Evolutionary conservation across 352 stramenopile genomes (phyloP).

Genomic region (Pythium guiyangense): DNA sequence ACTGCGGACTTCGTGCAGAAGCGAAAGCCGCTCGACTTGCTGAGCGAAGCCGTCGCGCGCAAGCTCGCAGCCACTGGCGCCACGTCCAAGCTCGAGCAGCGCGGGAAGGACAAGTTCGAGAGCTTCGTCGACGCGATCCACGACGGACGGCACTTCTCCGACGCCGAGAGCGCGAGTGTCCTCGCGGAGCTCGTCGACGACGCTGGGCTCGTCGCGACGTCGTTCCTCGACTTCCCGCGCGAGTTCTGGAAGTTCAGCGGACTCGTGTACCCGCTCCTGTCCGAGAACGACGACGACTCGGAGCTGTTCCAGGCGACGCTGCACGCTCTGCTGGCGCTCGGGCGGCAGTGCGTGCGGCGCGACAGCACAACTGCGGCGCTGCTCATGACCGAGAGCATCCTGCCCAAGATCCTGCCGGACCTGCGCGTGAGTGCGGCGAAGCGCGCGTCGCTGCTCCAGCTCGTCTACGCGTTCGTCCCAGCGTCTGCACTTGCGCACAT

Average conservation of each 20-base stretch:
- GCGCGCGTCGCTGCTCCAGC: slow-evolving; percentile 41
- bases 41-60: slow-evolving; percentile 42
- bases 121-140: slow-evolving; percentile 49
- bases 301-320: slow-evolving; percentile 31
- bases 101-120: slow-evolving; percentile 67
- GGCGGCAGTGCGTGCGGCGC: no score
- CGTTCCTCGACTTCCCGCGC: slow-evolving; percentile 70
- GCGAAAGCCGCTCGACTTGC: slow-evolving; percentile 51
- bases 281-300: slow-evolving; percentile 41
- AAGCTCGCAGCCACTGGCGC: slow-evolving; percentile 29
- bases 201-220: slow-evolving; percentile 39
- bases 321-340: slow-evolving; percentile 32
- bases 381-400: slow-evolving; percentile 49
- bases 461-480: slow-evolving; percentile 60
- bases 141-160: slow-evolving; percentile 31
- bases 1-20: slow-evolving; percentile 45
- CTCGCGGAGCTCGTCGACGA: slow-evolving; percentile 42
- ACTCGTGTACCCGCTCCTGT: slow-evolving; percentile 44
- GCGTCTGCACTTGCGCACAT: slow-evolving; percentile 53
- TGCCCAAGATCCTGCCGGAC: slow-evolving; percentile 35
- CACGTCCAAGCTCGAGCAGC: slow-evolving; percentile 23
- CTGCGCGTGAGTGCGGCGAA: slow-evolving; percentile 32
- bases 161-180: slow-evolving; percentile 31
- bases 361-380: slow-evolving; percentile 38
- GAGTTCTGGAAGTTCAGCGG: slow-evolving; percentile 80